These are phyloP conservation scores for Barnettozyma hawaiiensis DNA, from an alignment of 1,139 yeast genomes.

Conservation along the genomic window DNA sequence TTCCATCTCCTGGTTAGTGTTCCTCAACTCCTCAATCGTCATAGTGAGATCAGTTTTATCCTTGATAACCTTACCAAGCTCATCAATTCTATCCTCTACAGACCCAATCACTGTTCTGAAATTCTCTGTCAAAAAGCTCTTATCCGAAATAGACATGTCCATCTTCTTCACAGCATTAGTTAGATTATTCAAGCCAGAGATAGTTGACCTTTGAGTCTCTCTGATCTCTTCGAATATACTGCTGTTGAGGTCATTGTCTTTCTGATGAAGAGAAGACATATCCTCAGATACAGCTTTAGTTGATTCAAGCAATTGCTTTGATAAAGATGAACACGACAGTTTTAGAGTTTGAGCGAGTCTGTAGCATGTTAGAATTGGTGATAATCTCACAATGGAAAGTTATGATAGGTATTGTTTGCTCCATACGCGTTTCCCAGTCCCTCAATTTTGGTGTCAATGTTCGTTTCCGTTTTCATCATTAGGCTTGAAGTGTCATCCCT, in stretches of 20 bases:
- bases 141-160: not conserved
- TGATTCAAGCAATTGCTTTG: not conserved
- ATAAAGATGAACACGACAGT: not conserved
- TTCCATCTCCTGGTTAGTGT: not conserved
- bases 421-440: slow-evolving; percentile 5
- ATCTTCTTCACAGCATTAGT: not conserved
- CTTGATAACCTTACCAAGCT: slow-evolving; percentile 12
- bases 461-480: not conserved
- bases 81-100: slow-evolving; percentile 6
- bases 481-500: not conserved
- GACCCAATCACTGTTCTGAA: not conserved
- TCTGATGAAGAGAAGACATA: not conserved
- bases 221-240: not conserved
- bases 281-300: not conserved
- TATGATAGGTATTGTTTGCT: not conserved
- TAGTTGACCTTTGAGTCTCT: not conserved
- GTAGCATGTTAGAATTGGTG: slow-evolving; percentile 7
- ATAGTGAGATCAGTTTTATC: slow-evolving; percentile 1
- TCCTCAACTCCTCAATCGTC: not conserved
- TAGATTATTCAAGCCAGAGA: not conserved
- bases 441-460: slow-evolving; percentile 1
- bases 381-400: not conserved
- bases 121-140: not conserved
- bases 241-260: not conserved
- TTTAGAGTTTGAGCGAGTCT: slow-evolving; percentile 1